Conservation (phyloP, 305 asterid species). For the Plantago rigida region DNA sequence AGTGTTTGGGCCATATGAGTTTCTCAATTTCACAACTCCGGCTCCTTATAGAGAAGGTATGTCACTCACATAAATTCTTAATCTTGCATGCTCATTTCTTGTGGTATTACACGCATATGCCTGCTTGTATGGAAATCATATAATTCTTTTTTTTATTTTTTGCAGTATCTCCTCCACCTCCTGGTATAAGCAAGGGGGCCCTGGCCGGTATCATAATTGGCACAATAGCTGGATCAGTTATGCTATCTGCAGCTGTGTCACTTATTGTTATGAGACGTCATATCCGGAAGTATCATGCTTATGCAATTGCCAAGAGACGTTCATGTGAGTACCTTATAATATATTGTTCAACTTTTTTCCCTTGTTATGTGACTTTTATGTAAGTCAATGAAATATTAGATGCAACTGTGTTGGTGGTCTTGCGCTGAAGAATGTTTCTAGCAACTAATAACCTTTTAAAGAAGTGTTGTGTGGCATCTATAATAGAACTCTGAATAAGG, state of each 20-base stretch:
- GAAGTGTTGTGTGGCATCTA: no score
- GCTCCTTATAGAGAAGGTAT: slow-evolving; percentile 45
- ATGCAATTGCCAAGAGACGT: slow-evolving; percentile 44
- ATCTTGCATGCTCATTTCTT: background rate
- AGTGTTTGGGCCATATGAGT: slow-evolving; percentile 73
- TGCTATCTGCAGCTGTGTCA: slow-evolving; percentile 54
- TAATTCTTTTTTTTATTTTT: slow-evolving; percentile 18
- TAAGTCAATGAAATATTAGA: no score
- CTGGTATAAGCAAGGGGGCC: slow-evolving; percentile 79
- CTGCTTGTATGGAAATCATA: slow-evolving; percentile 9
- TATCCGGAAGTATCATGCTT: slow-evolving; percentile 34
- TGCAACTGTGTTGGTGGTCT: no score
- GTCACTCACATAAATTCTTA: slow-evolving; percentile 20
- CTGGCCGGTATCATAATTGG: slow-evolving; percentile 75
- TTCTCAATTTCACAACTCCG: slow-evolving; percentile 58
- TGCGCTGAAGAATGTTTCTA: no score
- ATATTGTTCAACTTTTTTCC: no score
- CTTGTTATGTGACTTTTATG: no score
- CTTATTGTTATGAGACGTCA: slow-evolving; percentile 52
- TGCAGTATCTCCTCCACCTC: slow-evolving; percentile 40
- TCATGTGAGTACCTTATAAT: slow-evolving; percentile 44
- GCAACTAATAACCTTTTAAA: no score
- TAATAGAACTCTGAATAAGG: no score
- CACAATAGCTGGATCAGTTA: slow-evolving; percentile 69
- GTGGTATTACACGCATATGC: background rate